Conservation (phyloP, 2,329 filamentous ascomycete species). For the Endoconidiophora polonica region DNA sequence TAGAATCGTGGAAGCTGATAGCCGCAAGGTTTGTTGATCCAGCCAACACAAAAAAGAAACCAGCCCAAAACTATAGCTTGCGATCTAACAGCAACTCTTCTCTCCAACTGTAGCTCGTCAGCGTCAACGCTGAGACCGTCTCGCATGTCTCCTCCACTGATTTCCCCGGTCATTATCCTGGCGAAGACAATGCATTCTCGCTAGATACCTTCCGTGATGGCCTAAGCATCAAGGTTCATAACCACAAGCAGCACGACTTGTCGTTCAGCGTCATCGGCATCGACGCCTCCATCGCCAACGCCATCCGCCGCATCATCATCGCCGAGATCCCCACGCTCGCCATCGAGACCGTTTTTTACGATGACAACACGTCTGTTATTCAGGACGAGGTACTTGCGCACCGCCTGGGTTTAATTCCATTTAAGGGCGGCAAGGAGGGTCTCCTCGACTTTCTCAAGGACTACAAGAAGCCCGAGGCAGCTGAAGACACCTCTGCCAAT, state of each 20-base stretch:
- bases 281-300: conserved; percentile 87
- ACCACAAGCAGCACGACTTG: conserved; percentile 59
- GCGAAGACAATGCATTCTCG: conserved; percentile 72
- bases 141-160: conserved; percentile 78
- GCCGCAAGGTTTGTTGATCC: conserved; percentile 34
- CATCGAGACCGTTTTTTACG: conserved; percentile 82
- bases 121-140: conserved; percentile 79
- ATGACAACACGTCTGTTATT: conserved; percentile 95
- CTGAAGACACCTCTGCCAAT: conserved; percentile 42
- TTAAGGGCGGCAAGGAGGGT: conserved; percentile 62
- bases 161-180: conserved; percentile 78
- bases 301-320: conserved; percentile 90
- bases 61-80: not conserved
- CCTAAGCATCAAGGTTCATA: conserved; percentile 67
- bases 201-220: conserved; percentile 53
- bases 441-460: conserved; percentile 65
- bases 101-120: conserved; percentile 46
- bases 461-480: conserved; percentile 53
- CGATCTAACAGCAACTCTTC: not conserved
- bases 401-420: conserved; percentile 76
- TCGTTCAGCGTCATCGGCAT: conserved; percentile 85
- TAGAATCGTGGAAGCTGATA: conserved; percentile 39
- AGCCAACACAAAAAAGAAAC: too few species aligned
- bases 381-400: conserved; percentile 93
- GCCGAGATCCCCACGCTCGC: conserved; percentile 87